Conservation (phyloP, 1,284 basidiomycete genomes). For the Irpex sp. region DNA sequence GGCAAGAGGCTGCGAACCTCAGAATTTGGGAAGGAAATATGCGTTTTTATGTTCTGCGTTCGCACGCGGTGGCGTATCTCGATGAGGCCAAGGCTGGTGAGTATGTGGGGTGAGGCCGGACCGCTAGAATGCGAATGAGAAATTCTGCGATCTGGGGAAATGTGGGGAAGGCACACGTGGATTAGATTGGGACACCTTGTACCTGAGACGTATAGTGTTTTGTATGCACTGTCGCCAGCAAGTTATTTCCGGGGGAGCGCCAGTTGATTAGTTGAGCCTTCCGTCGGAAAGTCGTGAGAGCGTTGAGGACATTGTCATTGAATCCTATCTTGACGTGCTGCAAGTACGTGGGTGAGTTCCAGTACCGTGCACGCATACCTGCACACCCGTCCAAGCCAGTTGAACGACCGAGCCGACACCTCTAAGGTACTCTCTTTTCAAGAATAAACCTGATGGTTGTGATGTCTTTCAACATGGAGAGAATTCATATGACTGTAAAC, state of each 20-base stretch:
- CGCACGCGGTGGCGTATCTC: not conserved
- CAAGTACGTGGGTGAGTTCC: no score
- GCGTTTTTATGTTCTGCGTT: not conserved
- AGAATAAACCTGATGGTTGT: not conserved
- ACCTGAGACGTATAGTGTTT: not conserved
- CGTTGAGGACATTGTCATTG: not conserved
- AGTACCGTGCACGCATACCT: no score
- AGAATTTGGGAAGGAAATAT: not conserved
- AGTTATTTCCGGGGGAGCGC: not conserved
- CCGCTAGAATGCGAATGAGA: not conserved
- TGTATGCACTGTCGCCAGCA: not conserved
- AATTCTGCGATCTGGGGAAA: constrained; percentile 1
- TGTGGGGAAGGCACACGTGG: not conserved
- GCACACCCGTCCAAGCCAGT: no score
- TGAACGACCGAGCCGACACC: not conserved
- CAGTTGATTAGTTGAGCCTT: not conserved
- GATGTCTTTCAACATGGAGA: not conserved
- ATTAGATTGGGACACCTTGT: not conserved
- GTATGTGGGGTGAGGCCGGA: not conserved
- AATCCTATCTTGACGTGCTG: no score
- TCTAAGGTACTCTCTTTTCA: not conserved
- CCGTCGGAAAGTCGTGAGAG: not conserved
- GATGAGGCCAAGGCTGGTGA: not conserved
- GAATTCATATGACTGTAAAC: not conserved
- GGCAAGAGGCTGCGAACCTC: not conserved